Conservation (phyloP, 2,329 filamentous ascomycete species). For the Aureobasidium lini region DNA sequence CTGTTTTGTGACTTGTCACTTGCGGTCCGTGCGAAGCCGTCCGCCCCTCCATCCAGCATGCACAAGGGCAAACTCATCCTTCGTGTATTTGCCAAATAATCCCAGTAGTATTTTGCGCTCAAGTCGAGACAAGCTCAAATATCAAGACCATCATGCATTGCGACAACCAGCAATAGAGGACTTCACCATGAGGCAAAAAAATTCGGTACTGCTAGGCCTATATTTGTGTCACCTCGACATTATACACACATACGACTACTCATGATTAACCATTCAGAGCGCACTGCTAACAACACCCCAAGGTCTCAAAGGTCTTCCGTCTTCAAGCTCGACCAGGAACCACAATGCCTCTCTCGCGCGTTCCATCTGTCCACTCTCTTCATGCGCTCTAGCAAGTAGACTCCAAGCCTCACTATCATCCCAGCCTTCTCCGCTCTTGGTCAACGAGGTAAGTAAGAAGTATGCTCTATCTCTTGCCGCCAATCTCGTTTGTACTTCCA, state of each 20-base stretch:
- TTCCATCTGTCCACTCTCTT: conserved; percentile 74
- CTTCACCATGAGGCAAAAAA: not conserved
- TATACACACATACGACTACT: not conserved
- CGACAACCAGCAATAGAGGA: not conserved
- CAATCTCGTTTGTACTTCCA: conserved; percentile 72
- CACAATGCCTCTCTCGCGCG: conserved; percentile 90
- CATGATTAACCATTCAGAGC: not conserved
- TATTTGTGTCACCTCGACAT: not conserved
- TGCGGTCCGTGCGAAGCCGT: no score
- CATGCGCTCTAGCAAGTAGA: conserved; percentile 75
- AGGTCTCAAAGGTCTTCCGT: conserved; percentile 67
- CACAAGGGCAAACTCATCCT: no score
- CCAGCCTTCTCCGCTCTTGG: conserved; percentile 78
- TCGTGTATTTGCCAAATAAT: no score
- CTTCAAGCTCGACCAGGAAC: conserved; percentile 96
- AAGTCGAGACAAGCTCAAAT: no score
- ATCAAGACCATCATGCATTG: no score
- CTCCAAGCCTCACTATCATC: conserved; percentile 93
- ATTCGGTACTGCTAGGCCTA: not conserved
- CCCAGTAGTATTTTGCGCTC: no score
- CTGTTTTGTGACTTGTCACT: no score
- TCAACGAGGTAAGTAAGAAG: conserved; percentile 71
- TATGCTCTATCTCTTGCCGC: conserved; percentile 85
- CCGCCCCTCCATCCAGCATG: no score
- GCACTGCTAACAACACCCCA: conserved; percentile 58